A percentile compares a stretch with the other conserved stretches of the same genome.
Conservation (phyloP, 1,284 basidiomycete genomes). For the Chalciporus sp. region DNA sequence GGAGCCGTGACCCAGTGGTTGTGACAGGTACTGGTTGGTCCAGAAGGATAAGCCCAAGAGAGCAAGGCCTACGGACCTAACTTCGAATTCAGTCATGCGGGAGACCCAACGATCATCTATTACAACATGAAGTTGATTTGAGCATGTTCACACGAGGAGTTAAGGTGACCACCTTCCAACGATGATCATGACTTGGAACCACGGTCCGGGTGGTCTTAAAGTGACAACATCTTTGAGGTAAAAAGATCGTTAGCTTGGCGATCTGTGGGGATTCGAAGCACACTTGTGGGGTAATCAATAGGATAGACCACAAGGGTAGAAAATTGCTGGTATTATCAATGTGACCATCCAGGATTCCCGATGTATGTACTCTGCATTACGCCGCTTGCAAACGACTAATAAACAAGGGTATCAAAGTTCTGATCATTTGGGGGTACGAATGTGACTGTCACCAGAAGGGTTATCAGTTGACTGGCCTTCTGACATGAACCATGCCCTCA, state of each 20-base stretch:
- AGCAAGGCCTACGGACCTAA: no score
- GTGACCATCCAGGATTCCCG: slow-evolving; percentile 5
- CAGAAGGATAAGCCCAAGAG: no score
- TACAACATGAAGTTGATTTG: neutral
- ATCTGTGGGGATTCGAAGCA: neutral
- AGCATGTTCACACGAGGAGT: no score
- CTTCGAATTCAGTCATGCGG: neutral
- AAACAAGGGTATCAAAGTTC: slow-evolving; percentile 29
- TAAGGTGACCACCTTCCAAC: neutral
- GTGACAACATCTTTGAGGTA: neutral
- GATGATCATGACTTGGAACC: neutral
- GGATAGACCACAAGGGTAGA: neutral
- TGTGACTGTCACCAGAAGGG: slow-evolving; percentile 6
- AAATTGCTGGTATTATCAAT: slow-evolving; percentile 10
- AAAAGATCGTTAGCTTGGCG: neutral
- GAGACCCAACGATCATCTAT: neutral
- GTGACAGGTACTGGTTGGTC: no score
- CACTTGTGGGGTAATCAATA: neutral
- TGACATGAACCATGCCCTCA: slow-evolving; percentile 77
- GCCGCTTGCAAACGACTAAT: slow-evolving; percentile 7
- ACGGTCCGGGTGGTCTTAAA: no score
- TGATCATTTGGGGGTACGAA: slow-evolving; percentile 6
- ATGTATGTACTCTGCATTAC: slow-evolving; percentile 17
- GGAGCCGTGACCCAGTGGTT: neutral
- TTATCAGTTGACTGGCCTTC: slow-evolving; percentile 45